phyloP scores from a whole-genome alignment of 495 filamentous ascomycete species.

The Trichoderma orchidacearum region DNA sequence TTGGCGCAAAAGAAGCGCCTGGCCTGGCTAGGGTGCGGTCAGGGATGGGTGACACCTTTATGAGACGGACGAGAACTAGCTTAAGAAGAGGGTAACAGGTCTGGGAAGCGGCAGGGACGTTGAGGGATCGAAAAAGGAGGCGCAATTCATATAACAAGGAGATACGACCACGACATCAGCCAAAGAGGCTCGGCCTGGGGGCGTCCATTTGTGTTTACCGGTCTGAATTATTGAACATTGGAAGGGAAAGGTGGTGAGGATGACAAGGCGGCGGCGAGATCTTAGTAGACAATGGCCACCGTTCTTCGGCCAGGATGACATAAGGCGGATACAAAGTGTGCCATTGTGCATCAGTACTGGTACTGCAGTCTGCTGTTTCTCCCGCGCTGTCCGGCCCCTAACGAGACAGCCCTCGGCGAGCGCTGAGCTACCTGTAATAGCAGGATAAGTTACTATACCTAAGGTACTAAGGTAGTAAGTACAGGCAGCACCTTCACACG shows the following conservation, averaged over 20 bases:
- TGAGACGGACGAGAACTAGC: neutral
- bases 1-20: neutral
- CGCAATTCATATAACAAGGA: neutral
- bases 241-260: neutral
- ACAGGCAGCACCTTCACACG: too few species aligned
- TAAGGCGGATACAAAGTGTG: neutral
- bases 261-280: neutral
- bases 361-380: too few species aligned
- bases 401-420: too few species aligned
- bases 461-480: too few species aligned
- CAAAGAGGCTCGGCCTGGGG: neutral
- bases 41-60: neutral
- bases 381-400: too few species aligned
- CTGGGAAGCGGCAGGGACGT: neutral
- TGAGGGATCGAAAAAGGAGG: neutral
- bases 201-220: neutral
- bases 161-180: neutral
- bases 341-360: neutral
- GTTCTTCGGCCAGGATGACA: neutral
- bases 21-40: neutral
- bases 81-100: neutral
- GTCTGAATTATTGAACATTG: neutral
- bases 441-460: too few species aligned
- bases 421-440: too few species aligned
- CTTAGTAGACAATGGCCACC: neutral